These are phyloP conservation scores for Sonneratia alba DNA, from an alignment of 345 rosid species.

Conservation along the genomic window DNA sequence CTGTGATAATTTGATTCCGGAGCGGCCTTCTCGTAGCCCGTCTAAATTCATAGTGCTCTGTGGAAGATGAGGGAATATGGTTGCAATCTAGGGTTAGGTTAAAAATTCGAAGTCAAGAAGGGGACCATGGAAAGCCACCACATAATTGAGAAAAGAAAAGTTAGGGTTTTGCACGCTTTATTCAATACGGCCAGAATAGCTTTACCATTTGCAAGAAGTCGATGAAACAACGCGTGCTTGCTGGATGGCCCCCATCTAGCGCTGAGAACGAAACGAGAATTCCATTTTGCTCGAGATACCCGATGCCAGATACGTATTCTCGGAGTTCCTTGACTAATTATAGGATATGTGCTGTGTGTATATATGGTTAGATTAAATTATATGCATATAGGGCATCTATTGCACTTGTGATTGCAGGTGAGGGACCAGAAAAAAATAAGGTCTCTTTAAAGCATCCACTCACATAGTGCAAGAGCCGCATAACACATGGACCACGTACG, in stretches of 20 bases:
- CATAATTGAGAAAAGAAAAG: constrained; percentile 21
- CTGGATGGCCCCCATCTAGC: not conserved
- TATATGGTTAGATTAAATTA: too few relatives aligned
- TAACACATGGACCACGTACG: constrained; percentile 22
- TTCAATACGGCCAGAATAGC: constrained; percentile 1
- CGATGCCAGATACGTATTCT: not conserved
- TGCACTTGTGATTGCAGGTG: constrained; percentile 18
- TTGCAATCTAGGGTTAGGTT: constrained; percentile 14
- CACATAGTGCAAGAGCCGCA: constrained; percentile 7
- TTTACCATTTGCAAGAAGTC: not conserved
- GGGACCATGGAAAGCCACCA: constrained; percentile 17
- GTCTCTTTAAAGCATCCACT: constrained; percentile 49
- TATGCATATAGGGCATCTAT: too few relatives aligned
- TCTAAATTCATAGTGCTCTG: not conserved
- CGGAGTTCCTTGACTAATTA: not conserved
- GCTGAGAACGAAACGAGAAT: constrained; percentile 2
- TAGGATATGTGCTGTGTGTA: too few relatives aligned
- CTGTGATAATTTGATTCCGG: too few relatives aligned
- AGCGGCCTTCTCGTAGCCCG: too few relatives aligned
- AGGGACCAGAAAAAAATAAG: constrained; percentile 40
- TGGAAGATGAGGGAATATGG: constrained; percentile 1
- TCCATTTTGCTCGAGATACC: not conserved
- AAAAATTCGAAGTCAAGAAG: constrained; percentile 10
- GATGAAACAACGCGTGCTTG: not conserved
- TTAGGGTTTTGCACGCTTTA: constrained; percentile 1